Percentiles rank a stretch among this genome's conserved stretches.
These are phyloP conservation scores for Ocimum tenuiflorum DNA, from an alignment of 257 asterid species.

Conservation along the genomic window DNA sequence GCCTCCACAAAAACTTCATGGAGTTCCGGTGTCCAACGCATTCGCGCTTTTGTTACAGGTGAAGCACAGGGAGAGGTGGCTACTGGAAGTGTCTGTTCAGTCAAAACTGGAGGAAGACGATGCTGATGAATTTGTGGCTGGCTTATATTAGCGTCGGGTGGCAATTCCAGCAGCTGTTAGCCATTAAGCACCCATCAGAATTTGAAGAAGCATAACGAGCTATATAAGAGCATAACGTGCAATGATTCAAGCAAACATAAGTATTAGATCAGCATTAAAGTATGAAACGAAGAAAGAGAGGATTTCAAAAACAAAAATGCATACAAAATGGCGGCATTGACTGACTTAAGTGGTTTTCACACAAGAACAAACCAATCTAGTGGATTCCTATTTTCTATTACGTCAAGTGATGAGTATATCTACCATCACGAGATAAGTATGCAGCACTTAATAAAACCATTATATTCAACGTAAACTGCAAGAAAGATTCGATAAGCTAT, in stretches of 20 bases:
- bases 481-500: background rate
- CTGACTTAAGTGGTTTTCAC: too few species aligned
- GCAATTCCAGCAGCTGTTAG: constrained; percentile 42
- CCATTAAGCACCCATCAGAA: constrained; percentile 8
- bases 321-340: too few species aligned
- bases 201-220: background rate
- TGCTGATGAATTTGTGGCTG: constrained; percentile 30
- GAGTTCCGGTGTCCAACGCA: too few species aligned
- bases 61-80: constrained; percentile 47
- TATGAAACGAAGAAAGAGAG: background rate
- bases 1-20: constrained; percentile 68
- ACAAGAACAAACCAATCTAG: background rate
- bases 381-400: too few species aligned
- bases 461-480: background rate
- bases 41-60: constrained; percentile 51
- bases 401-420: too few species aligned
- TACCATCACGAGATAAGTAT: too few species aligned
- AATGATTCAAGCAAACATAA: too few species aligned
- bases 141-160: constrained; percentile 23
- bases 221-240: too few species aligned
- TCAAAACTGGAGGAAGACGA: constrained; percentile 15
- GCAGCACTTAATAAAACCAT: background rate
- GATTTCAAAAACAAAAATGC: too few species aligned
- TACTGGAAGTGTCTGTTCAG: constrained; percentile 28
- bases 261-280: background rate